These are phyloP conservation scores for Wickerhamomyces ciferrii DNA, from an alignment of 805 yeast species.

Conservation along the genomic window DNA sequence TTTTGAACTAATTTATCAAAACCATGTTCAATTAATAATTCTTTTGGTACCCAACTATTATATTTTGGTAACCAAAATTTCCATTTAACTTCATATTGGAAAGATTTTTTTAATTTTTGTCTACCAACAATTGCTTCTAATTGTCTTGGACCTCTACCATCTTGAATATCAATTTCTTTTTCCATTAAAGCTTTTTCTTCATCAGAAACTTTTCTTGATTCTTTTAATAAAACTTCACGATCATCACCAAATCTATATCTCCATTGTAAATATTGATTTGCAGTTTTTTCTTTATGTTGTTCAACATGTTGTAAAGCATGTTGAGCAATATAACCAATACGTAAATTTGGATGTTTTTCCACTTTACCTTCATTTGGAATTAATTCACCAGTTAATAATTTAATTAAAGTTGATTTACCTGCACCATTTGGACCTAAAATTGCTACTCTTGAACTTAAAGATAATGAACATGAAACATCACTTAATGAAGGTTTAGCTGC, in stretches of 20 bases:
- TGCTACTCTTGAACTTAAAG: slow-evolving; percentile 95
- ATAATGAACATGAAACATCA: slow-evolving; percentile 83
- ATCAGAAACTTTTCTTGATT: slow-evolving; percentile 80
- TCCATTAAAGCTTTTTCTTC: slow-evolving; percentile 75
- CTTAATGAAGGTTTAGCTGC: slow-evolving; percentile 75
- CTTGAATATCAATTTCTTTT: slow-evolving; percentile 73
- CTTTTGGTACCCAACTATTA: slow-evolving; percentile 92
- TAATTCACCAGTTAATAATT: slow-evolving; percentile 87
- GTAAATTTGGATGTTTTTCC: slow-evolving; percentile 96
- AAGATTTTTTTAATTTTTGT: slow-evolving; percentile 91
- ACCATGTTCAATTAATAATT: slow-evolving; percentile 73
- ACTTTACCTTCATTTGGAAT: slow-evolving; percentile 84
- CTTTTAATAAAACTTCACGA: slow-evolving; percentile 92
- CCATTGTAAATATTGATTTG: slow-evolving; percentile 98
- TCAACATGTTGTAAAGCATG: slow-evolving; percentile 98
- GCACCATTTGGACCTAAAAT: slow-evolving; percentile 98
- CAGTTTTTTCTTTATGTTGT: slow-evolving; percentile 95
- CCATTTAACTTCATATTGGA: slow-evolving; percentile 98
- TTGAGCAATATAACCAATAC: slow-evolving; percentile 98
- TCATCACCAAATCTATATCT: slow-evolving; percentile 97
- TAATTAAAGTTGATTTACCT: slow-evolving; percentile 94
- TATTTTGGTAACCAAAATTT: slow-evolving; percentile 84
- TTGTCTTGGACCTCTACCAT: slow-evolving; percentile 83
- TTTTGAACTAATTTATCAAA: slow-evolving; percentile 89
- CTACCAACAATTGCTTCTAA: slow-evolving; percentile 96